Base-by-base conservation (phyloP, 805 yeast genomes). In the Yarrowia sp. region DNA sequence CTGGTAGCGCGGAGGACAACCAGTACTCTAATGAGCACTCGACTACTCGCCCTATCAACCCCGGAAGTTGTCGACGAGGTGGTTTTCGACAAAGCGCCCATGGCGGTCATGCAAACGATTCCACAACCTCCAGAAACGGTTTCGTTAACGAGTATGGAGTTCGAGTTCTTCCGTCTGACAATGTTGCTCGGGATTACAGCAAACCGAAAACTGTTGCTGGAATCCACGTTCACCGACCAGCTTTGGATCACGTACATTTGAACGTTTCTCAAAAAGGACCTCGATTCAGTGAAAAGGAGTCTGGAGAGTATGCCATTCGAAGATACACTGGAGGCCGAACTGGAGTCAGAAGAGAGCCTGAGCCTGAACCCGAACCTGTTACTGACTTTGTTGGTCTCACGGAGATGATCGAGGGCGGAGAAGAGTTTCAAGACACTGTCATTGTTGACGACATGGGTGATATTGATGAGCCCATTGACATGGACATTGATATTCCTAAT, bases 81-180 rank as follows among this genome's bases (percentile, higher is more conserved):
- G 22, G 24, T 17, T 1, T 6, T 24, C 30, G 48, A 9, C 32
- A 16, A 11, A 12, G 12, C 9, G 30, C n/a, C n/a, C 22, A n/a
- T 7, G 33, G 51, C 8, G 8, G 28, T 8, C 14, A n/a, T 9
- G 11, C 35, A 26, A 8, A 8, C 4, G 30, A 26, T 4, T 11
- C 35, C 2, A 4, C 52, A 24, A 5, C 44, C 4, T 36, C 59
- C 10, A 22, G 59, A 52, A 36, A 36, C 33, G 61, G 61, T 17
- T 54, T 26, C 40, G 26, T 54, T 17, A 54, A 54, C 61, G 46
- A 54, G 35, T 54, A 54, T 26, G 61, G 61, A 11, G 61, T 54
- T n/a, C 61, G 61, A 14, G 40, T 54, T 38, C 38, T 54, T 3
- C 46, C 61, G 6, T 54, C 61, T 5, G 61, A 54, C 26, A 38